A percentile compares a stretch with the other conserved stretches of the same genome.
phyloP scores from a whole-genome alignment of 495 filamentous ascomycete species.

The Pyronema domesticum region DNA sequence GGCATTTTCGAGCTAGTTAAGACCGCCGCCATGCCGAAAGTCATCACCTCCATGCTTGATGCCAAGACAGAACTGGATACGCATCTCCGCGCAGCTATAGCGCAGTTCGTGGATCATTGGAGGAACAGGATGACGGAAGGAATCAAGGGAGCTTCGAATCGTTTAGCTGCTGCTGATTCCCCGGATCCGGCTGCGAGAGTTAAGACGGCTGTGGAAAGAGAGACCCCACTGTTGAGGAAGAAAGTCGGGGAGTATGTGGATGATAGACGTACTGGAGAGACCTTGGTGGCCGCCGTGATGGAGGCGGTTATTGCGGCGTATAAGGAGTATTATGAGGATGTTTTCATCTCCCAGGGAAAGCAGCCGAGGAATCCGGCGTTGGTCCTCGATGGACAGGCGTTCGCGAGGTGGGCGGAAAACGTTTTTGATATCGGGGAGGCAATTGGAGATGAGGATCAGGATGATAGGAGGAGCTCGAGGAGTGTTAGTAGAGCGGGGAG shows the following conservation, averaged over 20 bases:
- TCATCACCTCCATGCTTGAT: slow-evolving; percentile 50
- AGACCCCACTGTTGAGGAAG: slow-evolving; percentile 14
- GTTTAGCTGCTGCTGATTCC: slow-evolving; percentile 12
- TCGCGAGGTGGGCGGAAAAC: slow-evolving; percentile 40
- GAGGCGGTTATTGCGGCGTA: slow-evolving; percentile 43
- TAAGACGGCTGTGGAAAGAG: slow-evolving; percentile 11
- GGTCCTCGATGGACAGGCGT: slow-evolving; percentile 47
- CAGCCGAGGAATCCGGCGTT: slow-evolving; percentile 19
- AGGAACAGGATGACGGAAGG: slow-evolving; percentile 18
- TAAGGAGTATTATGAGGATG: slow-evolving; percentile 38
- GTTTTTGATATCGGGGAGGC: slow-evolving; percentile 37
- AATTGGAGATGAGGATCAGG: slow-evolving; percentile 26
- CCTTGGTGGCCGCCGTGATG: slow-evolving; percentile 37
- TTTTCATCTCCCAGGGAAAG: slow-evolving; percentile 11
- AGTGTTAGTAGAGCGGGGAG: slow-evolving; percentile 12
- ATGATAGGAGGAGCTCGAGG: slow-evolving; percentile 24
- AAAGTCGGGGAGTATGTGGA: slow-evolving; percentile 41
- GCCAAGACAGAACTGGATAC: slow-evolving; percentile 36
- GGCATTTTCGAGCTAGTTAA: slow-evolving; percentile 42
- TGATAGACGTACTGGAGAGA: slow-evolving; percentile 43
- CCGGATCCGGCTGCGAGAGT: slow-evolving; percentile 13
- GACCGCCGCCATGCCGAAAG: slow-evolving; percentile 39
- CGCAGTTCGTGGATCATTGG: slow-evolving; percentile 16
- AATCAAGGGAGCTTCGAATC: slow-evolving; percentile 12
- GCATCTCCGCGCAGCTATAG: slow-evolving; percentile 23